These are phyloP conservation scores for Lipomyces anomalus DNA, from an alignment of 805 yeast species.

Conservation along the genomic window DNA sequence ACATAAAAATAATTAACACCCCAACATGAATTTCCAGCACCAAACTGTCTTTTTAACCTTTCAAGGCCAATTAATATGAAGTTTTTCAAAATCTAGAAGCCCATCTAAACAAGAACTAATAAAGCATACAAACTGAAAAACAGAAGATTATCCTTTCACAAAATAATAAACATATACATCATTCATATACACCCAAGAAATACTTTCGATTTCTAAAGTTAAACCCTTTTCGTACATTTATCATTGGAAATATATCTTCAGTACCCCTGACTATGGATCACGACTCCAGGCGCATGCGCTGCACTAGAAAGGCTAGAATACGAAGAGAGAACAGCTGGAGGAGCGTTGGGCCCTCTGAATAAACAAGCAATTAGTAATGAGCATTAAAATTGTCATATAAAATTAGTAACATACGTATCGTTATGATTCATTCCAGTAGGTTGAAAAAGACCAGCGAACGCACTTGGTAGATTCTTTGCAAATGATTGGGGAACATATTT, in stretches of 20 bases:
- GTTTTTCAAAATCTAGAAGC: too few relatives aligned
- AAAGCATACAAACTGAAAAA: background rate
- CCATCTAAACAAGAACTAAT: background rate
- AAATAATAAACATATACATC: background rate
- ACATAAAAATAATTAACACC: background rate
- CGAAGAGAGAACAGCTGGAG: conserved; percentile 43
- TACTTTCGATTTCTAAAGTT: background rate
- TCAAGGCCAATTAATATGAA: background rate
- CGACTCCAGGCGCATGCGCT: conserved; percentile 12
- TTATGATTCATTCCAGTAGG: conserved; percentile 77
- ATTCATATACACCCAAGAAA: background rate
- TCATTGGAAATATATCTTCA: background rate
- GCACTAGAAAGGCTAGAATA: conserved; percentile 16
- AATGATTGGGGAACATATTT: conserved; percentile 23
- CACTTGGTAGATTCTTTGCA: conserved; percentile 32
- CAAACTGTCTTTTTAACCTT: too few relatives aligned
- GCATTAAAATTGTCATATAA: background rate
- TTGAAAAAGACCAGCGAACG: conserved; percentile 66
- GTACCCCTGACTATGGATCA: background rate
- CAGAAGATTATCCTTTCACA: background rate
- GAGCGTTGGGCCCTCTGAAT: conserved; percentile 43
- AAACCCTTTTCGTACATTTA: background rate
- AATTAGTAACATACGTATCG: conserved; percentile 49
- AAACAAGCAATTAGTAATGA: background rate
- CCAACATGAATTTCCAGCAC: too few relatives aligned